phyloP scores from a whole-genome alignment of 495 filamentous ascomycete genomes.

The Neurospora africana region DNA sequence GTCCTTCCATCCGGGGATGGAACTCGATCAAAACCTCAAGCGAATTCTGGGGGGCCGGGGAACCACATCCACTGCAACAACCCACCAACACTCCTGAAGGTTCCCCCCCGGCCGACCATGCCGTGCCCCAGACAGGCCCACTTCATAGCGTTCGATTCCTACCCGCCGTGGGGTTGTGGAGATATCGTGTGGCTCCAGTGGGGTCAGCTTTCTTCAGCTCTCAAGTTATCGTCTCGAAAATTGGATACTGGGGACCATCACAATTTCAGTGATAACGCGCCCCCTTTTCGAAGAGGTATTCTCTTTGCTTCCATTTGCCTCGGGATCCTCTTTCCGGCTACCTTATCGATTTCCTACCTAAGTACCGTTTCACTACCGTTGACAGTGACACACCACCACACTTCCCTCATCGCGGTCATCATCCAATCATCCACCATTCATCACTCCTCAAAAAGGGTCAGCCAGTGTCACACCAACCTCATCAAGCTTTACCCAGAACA shows the following conservation, averaged over 20 bases:
- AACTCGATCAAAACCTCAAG: not conserved
- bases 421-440: not conserved
- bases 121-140: not conserved
- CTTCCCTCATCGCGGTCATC: not conserved
- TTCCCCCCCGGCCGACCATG: not conserved
- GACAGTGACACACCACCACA: not conserved
- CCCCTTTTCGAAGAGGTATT: not conserved
- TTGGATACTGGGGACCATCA: not conserved
- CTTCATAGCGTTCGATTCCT: not conserved
- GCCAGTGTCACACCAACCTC: not conserved
- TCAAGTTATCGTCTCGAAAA: not conserved
- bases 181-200: not conserved
- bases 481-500: not conserved
- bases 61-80: not conserved
- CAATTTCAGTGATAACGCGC: not conserved
- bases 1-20: not conserved
- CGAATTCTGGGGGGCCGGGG: not conserved
- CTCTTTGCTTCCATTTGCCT: not conserved
- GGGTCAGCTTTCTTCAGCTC: not conserved
- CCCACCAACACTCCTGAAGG: not conserved
- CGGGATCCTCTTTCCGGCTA: not conserved
- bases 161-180: not conserved
- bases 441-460: not conserved
- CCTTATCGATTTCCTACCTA: not conserved
- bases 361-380: not conserved